Evolutionary conservation across 805 yeast genomes (phyloP).

Genomic region (Sungouiozyma intestinalis): DNA sequence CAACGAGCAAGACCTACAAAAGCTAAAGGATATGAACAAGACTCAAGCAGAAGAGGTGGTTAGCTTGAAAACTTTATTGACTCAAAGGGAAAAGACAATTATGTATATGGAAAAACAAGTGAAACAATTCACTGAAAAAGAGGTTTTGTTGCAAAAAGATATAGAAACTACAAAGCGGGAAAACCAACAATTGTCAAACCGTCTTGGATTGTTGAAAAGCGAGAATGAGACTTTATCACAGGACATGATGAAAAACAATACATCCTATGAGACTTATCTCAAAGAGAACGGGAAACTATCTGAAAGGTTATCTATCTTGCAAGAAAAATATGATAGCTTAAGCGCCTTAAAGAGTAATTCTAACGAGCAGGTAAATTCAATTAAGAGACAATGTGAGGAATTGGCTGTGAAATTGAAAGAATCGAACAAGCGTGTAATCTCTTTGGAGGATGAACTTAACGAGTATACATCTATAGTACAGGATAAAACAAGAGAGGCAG

Average conservation of each 20-base stretch:
- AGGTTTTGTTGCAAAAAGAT: constrained; percentile 20
- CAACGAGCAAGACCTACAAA: constrained; percentile 12
- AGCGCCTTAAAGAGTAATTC: constrained; percentile 31
- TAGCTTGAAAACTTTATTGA: constrained; percentile 16
- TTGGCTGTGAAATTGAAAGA: constrained; percentile 58
- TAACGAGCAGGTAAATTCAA: constrained; percentile 35
- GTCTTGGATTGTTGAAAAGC: constrained; percentile 23
- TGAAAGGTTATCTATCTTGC: constrained; percentile 33
- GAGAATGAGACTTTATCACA: constrained; percentile 30
- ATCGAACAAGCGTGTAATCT: constrained; percentile 45
- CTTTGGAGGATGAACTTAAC: constrained; percentile 70
- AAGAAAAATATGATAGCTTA: constrained; percentile 31
- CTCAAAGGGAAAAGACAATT: constrained; percentile 31
- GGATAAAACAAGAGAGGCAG: constrained; percentile 71
- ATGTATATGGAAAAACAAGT: constrained; percentile 33
- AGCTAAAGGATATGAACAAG: constrained; percentile 7
- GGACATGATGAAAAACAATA: constrained; percentile 33
- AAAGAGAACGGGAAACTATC: constrained; percentile 33
- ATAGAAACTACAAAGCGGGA: constrained; percentile 26
- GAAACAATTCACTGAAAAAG: constrained; percentile 27
- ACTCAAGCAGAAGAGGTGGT: constrained; percentile 15
- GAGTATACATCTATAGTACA: constrained; percentile 65
- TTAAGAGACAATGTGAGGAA: constrained; percentile 66
- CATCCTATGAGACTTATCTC: constrained; percentile 27
- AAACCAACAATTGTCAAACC: constrained; percentile 23